Evolutionary conservation across 2,329 filamentous ascomycete genomes (phyloP), one percentile per base, ranked within the genome.

Genomic region (Lojkania enalia): DNA sequence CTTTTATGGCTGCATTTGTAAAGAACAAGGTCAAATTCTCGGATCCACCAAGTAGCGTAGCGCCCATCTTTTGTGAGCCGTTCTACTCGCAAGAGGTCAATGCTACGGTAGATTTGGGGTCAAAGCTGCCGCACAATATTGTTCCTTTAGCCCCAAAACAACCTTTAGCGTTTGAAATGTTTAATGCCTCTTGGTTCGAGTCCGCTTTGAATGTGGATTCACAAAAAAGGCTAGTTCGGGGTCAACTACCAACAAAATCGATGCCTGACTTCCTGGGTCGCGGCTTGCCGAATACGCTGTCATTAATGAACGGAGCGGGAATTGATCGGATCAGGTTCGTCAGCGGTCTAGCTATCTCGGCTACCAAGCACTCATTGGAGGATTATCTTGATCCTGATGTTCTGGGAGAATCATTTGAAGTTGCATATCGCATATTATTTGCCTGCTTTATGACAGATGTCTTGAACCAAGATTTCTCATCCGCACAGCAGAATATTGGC

Each of bases 21-120:
- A 21, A 42, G 12, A 58, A 52, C 21, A 55, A 61, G 31, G 13
- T 35, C 5, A 44, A 31, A 9, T 41, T 14, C 0, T 20, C 42
- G 3, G 60, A 62, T 20, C 47, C 54, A 0, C 44, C 51, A 1
- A 42, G 55, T 0, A 49, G 61, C 2, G 49, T 57, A 0, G 61
- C 63, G 1, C 37, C 46, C 0, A 39, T 67, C 1, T 67, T 51
- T 20, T 67, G 64, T 9, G 12, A 29, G 6, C 52, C 61, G 0
- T 51, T 23, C 0, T 83, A 82, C 43, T 63, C 69, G n/a, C 76
- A 80, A 29, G 11, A 63, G 0, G 76, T 78, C 0, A 55, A 61
- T 0, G 73, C 75, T 0, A 75, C 67, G 0, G 64, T 82, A 1
- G 52, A 63, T 9, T 21, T 21, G 1, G 0, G 7, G 0, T 54